These are phyloP conservation scores for Metschnikowia similis DNA, from an alignment of 805 yeast genomes.

Conservation along the genomic window DNA sequence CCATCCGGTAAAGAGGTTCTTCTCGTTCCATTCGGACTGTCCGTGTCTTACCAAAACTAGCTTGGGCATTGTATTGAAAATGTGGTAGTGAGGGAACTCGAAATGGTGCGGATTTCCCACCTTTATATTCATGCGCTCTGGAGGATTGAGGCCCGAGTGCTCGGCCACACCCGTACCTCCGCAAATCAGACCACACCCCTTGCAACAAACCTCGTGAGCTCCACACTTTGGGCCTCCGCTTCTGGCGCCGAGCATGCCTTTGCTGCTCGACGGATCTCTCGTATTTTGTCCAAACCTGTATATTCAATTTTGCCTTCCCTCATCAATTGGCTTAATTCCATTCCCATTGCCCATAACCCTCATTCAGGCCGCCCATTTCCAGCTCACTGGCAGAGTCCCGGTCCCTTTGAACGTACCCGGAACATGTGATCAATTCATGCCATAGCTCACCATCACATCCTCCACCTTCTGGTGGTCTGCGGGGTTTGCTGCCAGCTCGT, in stretches of 20 bases:
- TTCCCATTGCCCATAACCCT: too few relatives aligned
- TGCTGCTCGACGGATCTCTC: too few relatives aligned
- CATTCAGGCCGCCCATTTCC: too few relatives aligned
- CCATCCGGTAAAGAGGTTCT: conserved; percentile 98
- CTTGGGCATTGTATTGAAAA: conserved; percentile 44
- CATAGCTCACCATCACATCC: conserved; percentile 7
- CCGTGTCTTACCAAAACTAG: conserved; percentile 97
- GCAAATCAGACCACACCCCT: conserved; percentile 7
- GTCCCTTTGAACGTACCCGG: too few relatives aligned
- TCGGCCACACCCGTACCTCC: conserved; percentile 2
- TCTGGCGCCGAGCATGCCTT: too few relatives aligned
- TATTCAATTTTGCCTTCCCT: too few relatives aligned
- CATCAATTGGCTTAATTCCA: too few relatives aligned
- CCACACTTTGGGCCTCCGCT: too few relatives aligned
- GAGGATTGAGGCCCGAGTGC: conserved; percentile 20
- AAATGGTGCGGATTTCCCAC: conserved; percentile 1
- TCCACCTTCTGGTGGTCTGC: conserved; percentile 61
- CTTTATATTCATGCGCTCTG: conserved; percentile 8
- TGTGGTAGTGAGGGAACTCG: not conserved
- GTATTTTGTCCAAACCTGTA: too few relatives aligned
- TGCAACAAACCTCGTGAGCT: too few relatives aligned
- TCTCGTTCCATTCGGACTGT: conserved; percentile 98
- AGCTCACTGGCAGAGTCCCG: too few relatives aligned
- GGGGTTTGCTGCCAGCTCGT: conserved; percentile 92
- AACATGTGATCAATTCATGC: not conserved